Evolutionary conservation across 1,284 basidiomycete genomes (phyloP).

Genomic region (Sanghuangporus sanghuang): DNA sequence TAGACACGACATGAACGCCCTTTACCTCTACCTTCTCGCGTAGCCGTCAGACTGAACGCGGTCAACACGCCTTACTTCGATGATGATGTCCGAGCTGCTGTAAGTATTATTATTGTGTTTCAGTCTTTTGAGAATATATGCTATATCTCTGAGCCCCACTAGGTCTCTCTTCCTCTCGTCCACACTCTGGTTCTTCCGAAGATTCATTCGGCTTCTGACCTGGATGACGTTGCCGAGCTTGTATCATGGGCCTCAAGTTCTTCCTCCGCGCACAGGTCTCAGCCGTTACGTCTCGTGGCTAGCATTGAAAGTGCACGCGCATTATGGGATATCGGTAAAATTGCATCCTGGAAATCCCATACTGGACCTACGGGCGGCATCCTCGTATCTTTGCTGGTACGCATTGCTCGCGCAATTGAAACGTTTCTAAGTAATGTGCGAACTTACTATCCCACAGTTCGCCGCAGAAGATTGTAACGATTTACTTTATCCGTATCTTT

Average conservation of each 20-base stretch:
- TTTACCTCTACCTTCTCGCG: constrained; percentile 41
- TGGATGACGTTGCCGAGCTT: constrained; percentile 54
- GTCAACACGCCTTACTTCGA: constrained; percentile 67
- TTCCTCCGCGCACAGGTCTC: constrained; percentile 16
- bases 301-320: constrained; percentile 78
- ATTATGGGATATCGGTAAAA: constrained; percentile 53
- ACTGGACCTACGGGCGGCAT: constrained; percentile 42
- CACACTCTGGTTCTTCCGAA: constrained; percentile 74
- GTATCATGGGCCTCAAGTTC: constrained; percentile 29
- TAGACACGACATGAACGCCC: constrained; percentile 24
- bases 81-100: constrained; percentile 65
- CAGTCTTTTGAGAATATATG: constrained; percentile 7
- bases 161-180: constrained; percentile 46
- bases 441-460: constrained; percentile 46
- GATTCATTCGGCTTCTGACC: constrained; percentile 62
- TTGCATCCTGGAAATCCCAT: constrained; percentile 57
- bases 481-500: not conserved
- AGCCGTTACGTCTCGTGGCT: constrained; percentile 59
- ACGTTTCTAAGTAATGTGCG: not conserved
- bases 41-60: constrained; percentile 76
- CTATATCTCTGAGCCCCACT: not conserved
- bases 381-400: constrained; percentile 50
- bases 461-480: constrained; percentile 84
- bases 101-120: constrained; percentile 29
- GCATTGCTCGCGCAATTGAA: not conserved